phyloP scores from a whole-genome alignment of 148 eudicot genomes.

The Amaranthus hypochondriacus region DNA sequence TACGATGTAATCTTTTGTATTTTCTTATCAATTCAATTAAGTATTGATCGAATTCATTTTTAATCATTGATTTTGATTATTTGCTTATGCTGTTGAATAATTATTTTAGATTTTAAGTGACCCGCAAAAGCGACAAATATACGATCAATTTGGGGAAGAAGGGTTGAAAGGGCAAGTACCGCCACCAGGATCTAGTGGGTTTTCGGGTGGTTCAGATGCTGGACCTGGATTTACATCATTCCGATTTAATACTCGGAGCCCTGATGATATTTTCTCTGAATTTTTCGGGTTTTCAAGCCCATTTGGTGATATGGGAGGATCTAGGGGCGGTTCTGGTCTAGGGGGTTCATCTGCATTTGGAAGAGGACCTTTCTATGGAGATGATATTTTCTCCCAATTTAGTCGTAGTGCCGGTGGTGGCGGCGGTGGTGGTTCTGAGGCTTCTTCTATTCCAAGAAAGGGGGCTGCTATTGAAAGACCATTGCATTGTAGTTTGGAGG shows the following conservation, averaged over 20 bases:
- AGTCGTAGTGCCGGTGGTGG: constrained; percentile 34
- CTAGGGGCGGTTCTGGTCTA: constrained; percentile 24
- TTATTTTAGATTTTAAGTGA: too few species aligned
- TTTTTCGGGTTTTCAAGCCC: constrained; percentile 73
- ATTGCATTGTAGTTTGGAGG: constrained; percentile 73
- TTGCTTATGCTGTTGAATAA: too few species aligned
- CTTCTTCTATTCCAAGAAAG: constrained; percentile 41
- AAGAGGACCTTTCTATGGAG: constrained; percentile 49
- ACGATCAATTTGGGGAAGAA: constrained; percentile 41
- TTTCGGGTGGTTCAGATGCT: constrained; percentile 28
- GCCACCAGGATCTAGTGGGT: constrained; percentile 53
- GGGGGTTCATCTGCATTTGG: constrained; percentile 35
- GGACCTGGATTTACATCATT: constrained; percentile 35
- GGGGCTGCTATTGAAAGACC: constrained; percentile 53
- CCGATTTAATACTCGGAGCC: constrained; percentile 59
- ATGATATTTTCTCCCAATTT: constrained; percentile 48
- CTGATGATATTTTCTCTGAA: constrained; percentile 79
- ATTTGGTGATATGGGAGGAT: constrained; percentile 50
- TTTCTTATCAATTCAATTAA: too few species aligned
- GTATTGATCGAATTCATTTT: too few species aligned
- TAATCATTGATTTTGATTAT: too few species aligned
- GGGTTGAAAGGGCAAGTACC: constrained; percentile 77
- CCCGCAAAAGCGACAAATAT: too few species aligned
- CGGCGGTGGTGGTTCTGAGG: constrained; percentile 24
- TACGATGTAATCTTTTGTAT: too few species aligned